Conservation (phyloP, 2,329 filamentous ascomycete genomes). For the Colletotrichum godetiae region DNA sequence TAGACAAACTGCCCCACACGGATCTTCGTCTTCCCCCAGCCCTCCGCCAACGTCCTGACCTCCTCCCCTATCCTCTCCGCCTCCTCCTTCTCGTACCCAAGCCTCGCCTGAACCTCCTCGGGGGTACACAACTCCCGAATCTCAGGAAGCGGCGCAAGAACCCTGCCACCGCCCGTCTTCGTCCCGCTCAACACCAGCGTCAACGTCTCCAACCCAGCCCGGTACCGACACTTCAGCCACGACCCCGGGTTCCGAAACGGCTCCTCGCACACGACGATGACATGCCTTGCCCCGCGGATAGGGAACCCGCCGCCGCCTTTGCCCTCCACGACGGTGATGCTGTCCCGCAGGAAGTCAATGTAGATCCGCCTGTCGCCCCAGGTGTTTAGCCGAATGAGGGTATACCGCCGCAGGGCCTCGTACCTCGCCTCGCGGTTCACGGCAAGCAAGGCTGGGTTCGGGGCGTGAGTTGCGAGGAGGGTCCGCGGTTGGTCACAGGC, state of each 20-base stretch:
- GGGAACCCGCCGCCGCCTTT: constrained; percentile 32
- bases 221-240: constrained; percentile 32
- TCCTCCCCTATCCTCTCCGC: constrained; percentile 26
- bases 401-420: constrained; percentile 22
- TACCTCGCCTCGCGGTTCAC: constrained; percentile 28
- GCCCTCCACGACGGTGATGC: constrained; percentile 27
- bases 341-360: constrained; percentile 19
- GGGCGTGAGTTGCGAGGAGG: constrained; percentile 27
- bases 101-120: not conserved
- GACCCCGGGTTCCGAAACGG: constrained; percentile 25
- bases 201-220: constrained; percentile 19
- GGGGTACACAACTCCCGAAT: constrained; percentile 13
- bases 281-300: constrained; percentile 25
- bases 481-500: constrained; percentile 17
- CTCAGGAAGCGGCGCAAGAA: constrained; percentile 11
- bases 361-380: constrained; percentile 34
- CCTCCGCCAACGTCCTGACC: constrained; percentile 17
- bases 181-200: constrained; percentile 24
- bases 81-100: constrained; percentile 17
- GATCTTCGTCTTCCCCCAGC: constrained; percentile 26
- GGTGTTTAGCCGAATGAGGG: constrained; percentile 23
- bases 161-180: not conserved
- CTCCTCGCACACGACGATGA: constrained; percentile 30
- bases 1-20: constrained; percentile 21
- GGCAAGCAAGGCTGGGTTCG: constrained; percentile 19